Evolutionary conservation across 163 green algal genomes (phyloP).

Genomic region (Chloroidium sp.): DNA sequence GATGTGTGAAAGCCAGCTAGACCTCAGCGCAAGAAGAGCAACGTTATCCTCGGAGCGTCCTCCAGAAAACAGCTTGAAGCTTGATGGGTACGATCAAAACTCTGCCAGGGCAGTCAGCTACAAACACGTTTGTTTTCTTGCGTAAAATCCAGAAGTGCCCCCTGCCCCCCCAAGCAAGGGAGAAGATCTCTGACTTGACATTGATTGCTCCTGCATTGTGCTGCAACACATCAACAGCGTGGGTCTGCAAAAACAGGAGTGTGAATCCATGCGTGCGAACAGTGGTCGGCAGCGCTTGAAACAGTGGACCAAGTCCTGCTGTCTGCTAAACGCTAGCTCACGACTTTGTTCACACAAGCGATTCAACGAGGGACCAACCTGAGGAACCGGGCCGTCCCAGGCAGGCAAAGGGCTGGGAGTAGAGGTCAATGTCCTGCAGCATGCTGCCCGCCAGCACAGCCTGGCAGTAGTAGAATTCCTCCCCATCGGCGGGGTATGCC

Average conservation of each 20-base stretch:
- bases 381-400: not conserved
- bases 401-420: not conserved
- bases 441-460: conserved; percentile 11
- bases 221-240: conserved; percentile 2
- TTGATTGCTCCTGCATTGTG: conserved; percentile 6
- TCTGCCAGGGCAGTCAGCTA: no score
- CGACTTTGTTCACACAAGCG: no score
- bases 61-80: not conserved
- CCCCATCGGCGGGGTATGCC: conserved; percentile 5
- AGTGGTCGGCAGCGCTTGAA: no score
- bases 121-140: no score
- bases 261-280: not conserved
- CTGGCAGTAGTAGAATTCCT: conserved; percentile 36
- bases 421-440: conserved; percentile 7
- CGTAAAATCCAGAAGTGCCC: no score
- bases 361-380: not conserved
- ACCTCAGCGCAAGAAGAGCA: no score
- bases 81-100: no score
- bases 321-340: no score
- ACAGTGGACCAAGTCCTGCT: no score
- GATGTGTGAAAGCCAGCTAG: not conserved
- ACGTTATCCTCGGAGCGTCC: no score
- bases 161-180: no score
- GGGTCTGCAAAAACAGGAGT: conserved; percentile 1
- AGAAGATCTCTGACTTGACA: no score